Evolutionary conservation across 306 rosid species (phyloP).

Genomic region (Cyclanthera cordifolia): DNA sequence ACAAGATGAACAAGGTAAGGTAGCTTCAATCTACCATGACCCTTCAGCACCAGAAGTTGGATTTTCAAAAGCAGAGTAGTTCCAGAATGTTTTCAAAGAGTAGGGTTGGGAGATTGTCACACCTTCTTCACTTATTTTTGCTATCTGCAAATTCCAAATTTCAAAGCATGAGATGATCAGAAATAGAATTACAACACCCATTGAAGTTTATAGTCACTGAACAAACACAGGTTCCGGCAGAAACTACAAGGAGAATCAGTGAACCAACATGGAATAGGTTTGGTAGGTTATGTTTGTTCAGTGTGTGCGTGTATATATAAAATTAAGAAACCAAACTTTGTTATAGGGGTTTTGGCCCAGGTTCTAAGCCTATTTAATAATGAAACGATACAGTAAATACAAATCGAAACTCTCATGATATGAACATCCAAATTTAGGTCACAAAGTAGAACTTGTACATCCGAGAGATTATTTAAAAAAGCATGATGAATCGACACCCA

Average conservation of each 20-base stretch:
- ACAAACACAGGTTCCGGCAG: background rate
- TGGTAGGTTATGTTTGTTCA: too few species aligned
- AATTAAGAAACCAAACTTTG: background rate
- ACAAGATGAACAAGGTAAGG: too few species aligned
- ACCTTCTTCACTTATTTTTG: constrained; percentile 70
- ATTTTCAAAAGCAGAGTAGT: constrained; percentile 59
- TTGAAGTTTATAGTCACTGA: background rate
- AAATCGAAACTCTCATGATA: too few species aligned
- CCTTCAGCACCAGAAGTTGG: constrained; percentile 80
- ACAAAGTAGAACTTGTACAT: too few species aligned
- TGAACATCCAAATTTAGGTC: too few species aligned
- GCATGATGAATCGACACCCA: background rate
- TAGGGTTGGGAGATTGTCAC: constrained; percentile 52
- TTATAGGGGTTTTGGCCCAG: too few species aligned
- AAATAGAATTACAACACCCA: background rate
- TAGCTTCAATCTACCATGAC: constrained; percentile 50
- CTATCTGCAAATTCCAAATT: constrained; percentile 45
- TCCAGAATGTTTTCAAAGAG: constrained; percentile 83
- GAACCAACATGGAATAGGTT: background rate
- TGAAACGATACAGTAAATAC: too few species aligned
- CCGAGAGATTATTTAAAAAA: too few species aligned
- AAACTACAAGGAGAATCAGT: background rate
- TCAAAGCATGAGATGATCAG: background rate
- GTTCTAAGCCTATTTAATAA: too few species aligned
- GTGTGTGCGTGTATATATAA: background rate